phyloP scores from a whole-genome alignment of 2,329 filamentous ascomycete genomes.

The Aurifilum marmelostoma region DNA sequence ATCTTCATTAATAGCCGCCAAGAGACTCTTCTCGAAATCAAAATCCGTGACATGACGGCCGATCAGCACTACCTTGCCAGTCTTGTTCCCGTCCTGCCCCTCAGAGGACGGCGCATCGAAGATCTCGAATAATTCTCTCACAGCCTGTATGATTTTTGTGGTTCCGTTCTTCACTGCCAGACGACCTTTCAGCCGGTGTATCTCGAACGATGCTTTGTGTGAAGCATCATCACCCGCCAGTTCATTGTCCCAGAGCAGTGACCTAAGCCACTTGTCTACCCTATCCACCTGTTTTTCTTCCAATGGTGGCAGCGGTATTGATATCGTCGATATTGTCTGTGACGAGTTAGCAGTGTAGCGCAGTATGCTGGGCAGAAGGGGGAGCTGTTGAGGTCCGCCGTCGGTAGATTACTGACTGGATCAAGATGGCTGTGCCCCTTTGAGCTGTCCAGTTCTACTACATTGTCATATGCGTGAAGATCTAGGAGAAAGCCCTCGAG shows the following conservation, averaged over 20 bases:
- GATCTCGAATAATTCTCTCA: constrained; percentile 92
- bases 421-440: constrained; percentile 93
- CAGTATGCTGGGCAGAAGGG: neutral
- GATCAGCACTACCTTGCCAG: constrained; percentile 66
- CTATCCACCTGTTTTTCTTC: constrained; percentile 57
- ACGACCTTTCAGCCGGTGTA: constrained; percentile 86
- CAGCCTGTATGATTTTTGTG: constrained; percentile 83
- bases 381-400: too few species aligned
- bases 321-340: constrained; percentile 82
- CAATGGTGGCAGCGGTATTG: constrained; percentile 69
- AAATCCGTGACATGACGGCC: constrained; percentile 58
- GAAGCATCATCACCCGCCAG: constrained; percentile 52
- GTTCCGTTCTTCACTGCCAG: constrained; percentile 67
- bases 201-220: constrained; percentile 62
- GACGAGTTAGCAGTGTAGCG: neutral
- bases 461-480: constrained; percentile 87
- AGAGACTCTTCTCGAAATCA: constrained; percentile 52
- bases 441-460: constrained; percentile 69
- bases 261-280: constrained; percentile 81
- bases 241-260: constrained; percentile 78
- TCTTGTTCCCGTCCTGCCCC: constrained; percentile 32
- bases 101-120: constrained; percentile 59
- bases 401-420: constrained; percentile 58
- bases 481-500: constrained; percentile 88
- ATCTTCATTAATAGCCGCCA: constrained; percentile 29